Evolutionary conservation across 2,329 filamentous ascomycete species (phyloP), one percentile per base, ranked within the genome.

Genomic region (Zalaria obscura): DNA sequence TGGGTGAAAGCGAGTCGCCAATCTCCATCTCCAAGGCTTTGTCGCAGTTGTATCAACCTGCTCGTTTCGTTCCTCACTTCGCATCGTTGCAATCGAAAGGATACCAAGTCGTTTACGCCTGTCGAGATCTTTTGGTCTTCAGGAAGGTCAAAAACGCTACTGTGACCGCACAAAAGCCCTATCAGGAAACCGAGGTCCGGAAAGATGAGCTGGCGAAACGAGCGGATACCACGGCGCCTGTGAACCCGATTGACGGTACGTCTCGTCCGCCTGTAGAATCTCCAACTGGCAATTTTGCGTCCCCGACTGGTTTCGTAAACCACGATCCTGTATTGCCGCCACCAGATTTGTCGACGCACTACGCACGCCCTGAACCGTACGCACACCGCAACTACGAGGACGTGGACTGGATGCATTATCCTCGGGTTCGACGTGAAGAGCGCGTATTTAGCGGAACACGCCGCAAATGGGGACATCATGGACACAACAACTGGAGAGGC

Each of bases 11-110:
- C 1, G 61, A 72, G n/a, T 54, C 61, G 0, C 62, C 73, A 0
- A 57, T 76, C 25, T 69, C 75, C 0, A 75, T 79, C 1, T 66
- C 74, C 5, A 73, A 80, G 38, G 73, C 74, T 2, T 61, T 84
- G 2, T 64, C 73, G 2, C 69, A 69, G 5, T 64, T 84, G 11
- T 72, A 74, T 0, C 72, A 79, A 46, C 77, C 79, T 0, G 67
- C 71, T 39, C 75, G 75, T 48, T 84, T 83, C 58, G 67, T 83
- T 8, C 69, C 77, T 3, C 68, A 82, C 48, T 76, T 84, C 43
- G 63, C 65, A 3, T 57, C 67, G 1, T 65, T 83, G 2, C 68
- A 77, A 45, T 62, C 65, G 0, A 66, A 79, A 42, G 80, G 79
- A 0, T 84, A 76, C 47, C 78, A 82, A 50, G 76, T 83, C 33